Conservation (phyloP, 2,329 filamentous ascomycete species). For the Stemphylium beticola region DNA sequence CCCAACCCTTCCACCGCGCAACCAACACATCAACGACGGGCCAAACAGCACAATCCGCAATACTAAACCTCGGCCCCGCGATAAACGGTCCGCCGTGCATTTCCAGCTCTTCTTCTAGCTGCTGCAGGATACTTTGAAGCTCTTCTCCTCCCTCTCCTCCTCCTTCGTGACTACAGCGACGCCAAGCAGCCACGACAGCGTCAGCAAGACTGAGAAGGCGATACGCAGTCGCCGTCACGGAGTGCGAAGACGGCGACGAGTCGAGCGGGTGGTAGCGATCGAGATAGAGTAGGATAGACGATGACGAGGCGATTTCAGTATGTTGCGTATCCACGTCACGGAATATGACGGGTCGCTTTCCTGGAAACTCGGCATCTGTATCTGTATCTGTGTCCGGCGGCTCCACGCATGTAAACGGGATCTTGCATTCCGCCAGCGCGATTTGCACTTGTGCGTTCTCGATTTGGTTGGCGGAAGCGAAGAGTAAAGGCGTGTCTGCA, state of each 20-base stretch:
- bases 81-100: constrained; percentile 34
- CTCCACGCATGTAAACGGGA: constrained; percentile 21
- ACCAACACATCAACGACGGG: constrained; percentile 38
- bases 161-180: constrained; percentile 7
- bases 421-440: constrained; percentile 38
- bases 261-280: constrained; percentile 40
- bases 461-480: constrained; percentile 39
- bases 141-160: constrained; percentile 18
- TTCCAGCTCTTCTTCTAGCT: constrained; percentile 25
- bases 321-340: constrained; percentile 45
- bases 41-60: constrained; percentile 46
- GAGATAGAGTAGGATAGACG: constrained; percentile 43
- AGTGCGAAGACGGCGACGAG: constrained; percentile 8
- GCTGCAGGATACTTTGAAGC: constrained; percentile 13
- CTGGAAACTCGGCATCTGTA: constrained; percentile 26
- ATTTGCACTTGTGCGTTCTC: constrained; percentile 43
- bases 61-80: constrained; percentile 37
- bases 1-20: constrained; percentile 30
- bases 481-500: constrained; percentile 48
- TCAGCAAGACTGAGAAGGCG: constrained; percentile 22
- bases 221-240: constrained; percentile 28
- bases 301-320: constrained; percentile 36
- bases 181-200: constrained; percentile 24
- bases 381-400: constrained; percentile 22
- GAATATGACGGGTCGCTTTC: constrained; percentile 33